These are phyloP conservation scores for Saccharomyces hybrid DNA, from an alignment of 1,139 yeast genomes.

Conservation along the genomic window DNA sequence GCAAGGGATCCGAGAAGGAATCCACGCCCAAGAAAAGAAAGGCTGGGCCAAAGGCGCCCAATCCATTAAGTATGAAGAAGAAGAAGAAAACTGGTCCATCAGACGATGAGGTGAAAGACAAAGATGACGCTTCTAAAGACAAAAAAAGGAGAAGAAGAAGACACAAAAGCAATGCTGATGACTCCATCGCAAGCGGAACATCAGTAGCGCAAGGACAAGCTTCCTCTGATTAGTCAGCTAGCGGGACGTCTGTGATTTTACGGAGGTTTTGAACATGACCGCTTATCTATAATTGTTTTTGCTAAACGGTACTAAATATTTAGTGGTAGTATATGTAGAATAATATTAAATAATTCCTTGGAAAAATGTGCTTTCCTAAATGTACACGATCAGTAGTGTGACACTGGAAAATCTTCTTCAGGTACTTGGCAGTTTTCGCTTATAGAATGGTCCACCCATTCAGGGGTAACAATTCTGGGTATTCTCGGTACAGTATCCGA, in stretches of 20 bases:
- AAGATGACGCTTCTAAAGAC: conserved; percentile 1
- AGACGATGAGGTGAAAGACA: neutral
- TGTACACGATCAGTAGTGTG: neutral
- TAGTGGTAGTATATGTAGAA: neutral
- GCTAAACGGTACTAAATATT: neutral
- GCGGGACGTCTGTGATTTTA: no score
- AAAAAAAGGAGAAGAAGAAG: conserved; percentile 19
- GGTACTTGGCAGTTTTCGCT: conserved; percentile 39
- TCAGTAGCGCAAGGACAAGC: neutral
- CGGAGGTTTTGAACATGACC: neutral
- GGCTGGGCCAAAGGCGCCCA: conserved; percentile 72
- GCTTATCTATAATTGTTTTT: neutral
- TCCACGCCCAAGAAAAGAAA: conserved; percentile 37
- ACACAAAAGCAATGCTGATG: conserved; percentile 10
- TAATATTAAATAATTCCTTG: neutral
- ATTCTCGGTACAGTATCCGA: conserved; percentile 25
- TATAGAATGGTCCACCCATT: conserved; percentile 42
- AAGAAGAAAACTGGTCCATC: conserved; percentile 26
- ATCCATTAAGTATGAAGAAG: conserved; percentile 75
- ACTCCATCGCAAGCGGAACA: neutral
- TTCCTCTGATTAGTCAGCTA: neutral
- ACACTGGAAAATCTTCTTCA: conserved; percentile 34
- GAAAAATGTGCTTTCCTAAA: neutral
- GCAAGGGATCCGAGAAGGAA: conserved; percentile 2
- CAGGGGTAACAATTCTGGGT: conserved; percentile 42